These are phyloP conservation scores for Hanseniaspora guilliermondii DNA, from an alignment of 805 yeast genomes.

Conservation along the genomic window DNA sequence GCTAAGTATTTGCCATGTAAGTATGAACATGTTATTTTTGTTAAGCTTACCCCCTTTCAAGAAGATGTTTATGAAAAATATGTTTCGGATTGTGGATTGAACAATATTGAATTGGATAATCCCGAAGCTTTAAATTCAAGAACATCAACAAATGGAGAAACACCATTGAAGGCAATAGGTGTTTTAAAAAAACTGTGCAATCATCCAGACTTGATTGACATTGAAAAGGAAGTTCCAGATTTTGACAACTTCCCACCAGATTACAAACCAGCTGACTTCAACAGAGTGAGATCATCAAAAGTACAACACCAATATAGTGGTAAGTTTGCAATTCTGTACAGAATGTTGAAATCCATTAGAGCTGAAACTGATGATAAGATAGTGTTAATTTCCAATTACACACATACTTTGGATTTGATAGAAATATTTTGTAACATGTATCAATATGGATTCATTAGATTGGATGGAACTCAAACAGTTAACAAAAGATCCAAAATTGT, in stretches of 20 bases:
- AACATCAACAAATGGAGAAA: slow-evolving; percentile 13
- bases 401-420: slow-evolving; percentile 83
- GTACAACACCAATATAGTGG: slow-evolving; percentile 75
- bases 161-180: slow-evolving; percentile 78
- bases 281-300: slow-evolving; percentile 33
- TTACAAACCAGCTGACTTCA: slow-evolving; percentile 37
- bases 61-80: slow-evolving; percentile 55
- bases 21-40: slow-evolving; percentile 93
- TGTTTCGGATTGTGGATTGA: slow-evolving; percentile 67
- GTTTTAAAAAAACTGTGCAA: slow-evolving; percentile 80
- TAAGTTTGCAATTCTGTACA: slow-evolving; percentile 69
- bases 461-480: slow-evolving; percentile 88
- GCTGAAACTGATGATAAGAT: slow-evolving; percentile 85
- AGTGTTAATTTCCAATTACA: slow-evolving; percentile 86
- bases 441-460: slow-evolving; percentile 63
- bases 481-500: slow-evolving; percentile 88
- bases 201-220: slow-evolving; percentile 74
- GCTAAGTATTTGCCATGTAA: slow-evolving; percentile 91
- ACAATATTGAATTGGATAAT: slow-evolving; percentile 44
- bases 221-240: slow-evolving; percentile 47
- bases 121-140: neutral
- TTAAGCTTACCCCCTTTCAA: slow-evolving; percentile 71
- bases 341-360: slow-evolving; percentile 68
- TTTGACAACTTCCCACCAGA: slow-evolving; percentile 65
- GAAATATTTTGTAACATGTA: slow-evolving; percentile 70